These are phyloP conservation scores for Nymphaea thermarum DNA, from an alignment of 164 flowering plant species.

Conservation along the genomic window DNA sequence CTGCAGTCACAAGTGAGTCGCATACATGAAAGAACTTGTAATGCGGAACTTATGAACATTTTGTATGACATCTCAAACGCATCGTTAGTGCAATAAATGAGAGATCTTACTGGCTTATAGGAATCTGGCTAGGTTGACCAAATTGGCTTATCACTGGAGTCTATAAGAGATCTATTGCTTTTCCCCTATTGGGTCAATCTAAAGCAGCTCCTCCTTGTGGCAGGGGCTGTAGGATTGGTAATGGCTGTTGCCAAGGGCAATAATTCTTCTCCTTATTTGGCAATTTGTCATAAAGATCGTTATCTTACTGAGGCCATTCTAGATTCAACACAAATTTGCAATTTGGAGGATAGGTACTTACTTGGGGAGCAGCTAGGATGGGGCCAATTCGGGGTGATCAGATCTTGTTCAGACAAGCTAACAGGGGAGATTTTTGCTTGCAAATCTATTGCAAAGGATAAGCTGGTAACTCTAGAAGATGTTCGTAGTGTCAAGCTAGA, in stretches of 20 bases:
- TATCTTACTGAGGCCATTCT: constrained; percentile 32
- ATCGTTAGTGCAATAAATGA: neutral
- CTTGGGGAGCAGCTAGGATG: constrained; percentile 65
- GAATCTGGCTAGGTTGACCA: neutral
- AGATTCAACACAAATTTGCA: constrained; percentile 24
- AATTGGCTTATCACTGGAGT: neutral
- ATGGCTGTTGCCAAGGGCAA: constrained; percentile 70
- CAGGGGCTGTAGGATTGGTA: constrained; percentile 6
- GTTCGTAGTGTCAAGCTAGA: constrained; percentile 39
- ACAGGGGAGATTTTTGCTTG: constrained; percentile 46
- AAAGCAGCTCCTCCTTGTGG: neutral
- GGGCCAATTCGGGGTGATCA: constrained; percentile 80
- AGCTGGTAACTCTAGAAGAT: constrained; percentile 35
- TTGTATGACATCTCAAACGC: neutral
- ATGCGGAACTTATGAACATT: no score
- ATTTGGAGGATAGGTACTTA: constrained; percentile 33
- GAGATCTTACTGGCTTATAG: neutral
- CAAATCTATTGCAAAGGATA: constrained; percentile 45
- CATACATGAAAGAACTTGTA: no score
- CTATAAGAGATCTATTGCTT: neutral
- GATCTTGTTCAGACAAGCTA: constrained; percentile 44
- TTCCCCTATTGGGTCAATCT: neutral
- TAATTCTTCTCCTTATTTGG: constrained; percentile 9
- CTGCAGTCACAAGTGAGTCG: no score
- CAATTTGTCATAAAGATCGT: constrained; percentile 27